Base-by-base conservation (phyloP, 169 alveolate species). In the Babesia caballi region DNA sequence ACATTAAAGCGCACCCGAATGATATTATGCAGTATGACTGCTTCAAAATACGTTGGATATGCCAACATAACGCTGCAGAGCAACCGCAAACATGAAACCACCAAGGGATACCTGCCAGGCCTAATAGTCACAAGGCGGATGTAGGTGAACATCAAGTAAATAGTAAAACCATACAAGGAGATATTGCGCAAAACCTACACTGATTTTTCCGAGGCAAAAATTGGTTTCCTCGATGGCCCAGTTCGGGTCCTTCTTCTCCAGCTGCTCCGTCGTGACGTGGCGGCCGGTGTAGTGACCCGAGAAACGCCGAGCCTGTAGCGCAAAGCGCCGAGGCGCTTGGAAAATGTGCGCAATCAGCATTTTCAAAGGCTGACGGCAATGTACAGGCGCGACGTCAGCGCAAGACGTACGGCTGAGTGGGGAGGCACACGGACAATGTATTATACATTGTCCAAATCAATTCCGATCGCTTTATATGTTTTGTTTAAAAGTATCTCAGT, bases 171-270 rank as follows among this genome's bases (percentile, higher is more conserved):
- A 9, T 19, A 17, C 21, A 8, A 19, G 14, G n/a, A n/a, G 27
- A 50, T 38, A 8, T 4, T 0, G 44, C 1, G 14, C 7, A 17
- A 8, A 19, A 59, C 92, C 44, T 83, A 91, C 95, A 57, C 92
- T 90, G 8, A 90, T 89, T 74, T 93, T 91, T 28, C 97, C 97
- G 30, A 94, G 83, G 76, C 97, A 94, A 84, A 94, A 94, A 82
- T 94, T 94, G 50, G 97, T 94, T 85, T 94, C 97, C 78, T 94
- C 97, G 46, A 94, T 92, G 32, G 91, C 94, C 97, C 97, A 94
- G 82, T 92, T 93, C 42, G 92, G 94, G 59, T 81, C 83, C 80
- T 91, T 91, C 77, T 91, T 90, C 33, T 91, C 90, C 69, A 93
- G 89, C 59, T 94, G 93, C 49, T 90, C 94, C 36, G 89, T 89